Conservation (phyloP, 805 yeast genomes). For the Peterozyma xylosa region DNA sequence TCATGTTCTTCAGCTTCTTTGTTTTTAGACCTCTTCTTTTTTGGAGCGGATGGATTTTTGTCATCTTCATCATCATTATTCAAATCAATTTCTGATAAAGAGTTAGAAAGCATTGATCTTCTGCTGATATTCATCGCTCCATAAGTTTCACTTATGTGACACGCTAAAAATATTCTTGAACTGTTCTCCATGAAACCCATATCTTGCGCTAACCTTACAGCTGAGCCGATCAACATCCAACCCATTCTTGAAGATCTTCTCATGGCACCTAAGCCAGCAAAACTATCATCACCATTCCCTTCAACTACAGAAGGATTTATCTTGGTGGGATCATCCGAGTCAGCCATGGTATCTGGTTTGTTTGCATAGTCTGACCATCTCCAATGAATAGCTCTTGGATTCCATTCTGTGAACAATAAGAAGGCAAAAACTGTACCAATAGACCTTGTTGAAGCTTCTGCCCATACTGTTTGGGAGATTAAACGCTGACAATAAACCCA, state of each 20-base stretch:
- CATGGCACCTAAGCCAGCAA: slow-evolving; percentile 78
- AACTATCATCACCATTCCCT: slow-evolving; percentile 28
- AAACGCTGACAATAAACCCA: slow-evolving; percentile 82
- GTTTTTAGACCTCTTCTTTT: background rate
- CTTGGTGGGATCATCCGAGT: slow-evolving; percentile 9
- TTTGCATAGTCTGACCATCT: slow-evolving; percentile 81
- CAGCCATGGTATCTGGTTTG: slow-evolving; percentile 32
- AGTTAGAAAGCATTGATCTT: slow-evolving; percentile 68
- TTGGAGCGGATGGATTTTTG: slow-evolving; percentile 23
- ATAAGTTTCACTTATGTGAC: slow-evolving; percentile 78
- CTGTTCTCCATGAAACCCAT: slow-evolving; percentile 73
- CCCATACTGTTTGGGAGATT: slow-evolving; percentile 87
- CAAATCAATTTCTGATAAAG: slow-evolving; percentile 59
- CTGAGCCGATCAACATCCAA: slow-evolving; percentile 89
- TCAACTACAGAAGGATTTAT: slow-evolving; percentile 11
- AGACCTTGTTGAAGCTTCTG: slow-evolving; percentile 82
- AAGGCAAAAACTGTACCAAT: slow-evolving; percentile 85
- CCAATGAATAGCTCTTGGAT: slow-evolving; percentile 90
- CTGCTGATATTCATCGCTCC: slow-evolving; percentile 78
- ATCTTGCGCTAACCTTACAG: slow-evolving; percentile 80
- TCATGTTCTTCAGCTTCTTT: slow-evolving; percentile 11
- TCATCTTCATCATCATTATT: slow-evolving; percentile 31
- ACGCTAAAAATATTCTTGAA: slow-evolving; percentile 69
- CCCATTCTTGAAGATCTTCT: slow-evolving; percentile 85
- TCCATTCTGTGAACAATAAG: slow-evolving; percentile 87